A percentile compares a stretch with the other conserved stretches of the same genome.
phyloP scores from a whole-genome alignment of 2,329 filamentous ascomycete genomes.

The Fusarium zealandicum region DNA sequence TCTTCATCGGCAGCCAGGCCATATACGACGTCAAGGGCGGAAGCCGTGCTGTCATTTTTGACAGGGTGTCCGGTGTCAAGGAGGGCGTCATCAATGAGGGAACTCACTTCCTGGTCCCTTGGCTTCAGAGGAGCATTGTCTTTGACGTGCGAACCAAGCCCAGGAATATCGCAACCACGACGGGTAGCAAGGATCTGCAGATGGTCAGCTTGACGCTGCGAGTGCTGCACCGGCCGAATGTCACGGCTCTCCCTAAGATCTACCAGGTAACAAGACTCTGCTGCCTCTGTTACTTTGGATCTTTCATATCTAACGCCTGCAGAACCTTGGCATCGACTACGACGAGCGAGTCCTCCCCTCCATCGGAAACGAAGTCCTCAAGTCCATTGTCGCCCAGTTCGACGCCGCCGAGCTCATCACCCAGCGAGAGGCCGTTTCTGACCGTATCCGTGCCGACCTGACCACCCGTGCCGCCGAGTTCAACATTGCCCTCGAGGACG shows the following conservation, averaged over 20 bases:
- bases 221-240: constrained; percentile 93
- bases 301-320: constrained; percentile 22
- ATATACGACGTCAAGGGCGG: constrained; percentile 98
- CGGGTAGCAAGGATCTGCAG: constrained; percentile 97
- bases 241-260: constrained; percentile 92
- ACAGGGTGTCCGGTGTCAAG: constrained; percentile 89
- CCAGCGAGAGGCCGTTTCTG: constrained; percentile 94
- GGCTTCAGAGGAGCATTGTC: constrained; percentile 92
- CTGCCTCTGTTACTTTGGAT: not conserved
- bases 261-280: constrained; percentile 76
- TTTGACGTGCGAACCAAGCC: constrained; percentile 98
- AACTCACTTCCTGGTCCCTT: constrained; percentile 94
- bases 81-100: constrained; percentile 93
- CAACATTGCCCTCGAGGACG: constrained; percentile 98
- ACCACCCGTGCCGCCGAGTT: constrained; percentile 94
- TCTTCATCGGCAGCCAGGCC: constrained; percentile 74
- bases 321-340: constrained; percentile 98
- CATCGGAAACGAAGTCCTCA: constrained; percentile 99
- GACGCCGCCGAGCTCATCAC: constrained; percentile 99
- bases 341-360: constrained; percentile 98
- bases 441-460: constrained; percentile 91
- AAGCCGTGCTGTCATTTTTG: constrained; percentile 96
- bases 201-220: constrained; percentile 99
- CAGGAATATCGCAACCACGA: constrained; percentile 96
- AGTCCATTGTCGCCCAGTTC: constrained; percentile 98